Evolutionary conservation across 1,284 basidiomycete genomes (phyloP), one percentile per base, ranked within the genome.

Genomic region (Ganoderma meredithae): DNA sequence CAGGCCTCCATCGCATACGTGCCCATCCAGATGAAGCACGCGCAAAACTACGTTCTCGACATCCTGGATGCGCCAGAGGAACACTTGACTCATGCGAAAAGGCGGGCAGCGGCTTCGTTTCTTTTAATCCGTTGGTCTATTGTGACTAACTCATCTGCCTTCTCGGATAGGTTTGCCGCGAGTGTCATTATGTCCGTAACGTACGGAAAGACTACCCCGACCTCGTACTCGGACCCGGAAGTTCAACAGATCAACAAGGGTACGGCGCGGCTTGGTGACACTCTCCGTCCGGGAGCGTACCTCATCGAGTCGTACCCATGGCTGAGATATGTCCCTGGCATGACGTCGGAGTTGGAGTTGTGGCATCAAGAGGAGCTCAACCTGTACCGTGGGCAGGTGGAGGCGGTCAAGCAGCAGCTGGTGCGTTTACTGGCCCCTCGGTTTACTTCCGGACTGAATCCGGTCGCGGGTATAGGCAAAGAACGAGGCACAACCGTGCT

Each of bases 161-260:
- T n/a, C 33, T 25, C 15, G 1, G 17, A 3, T 69, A 91, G 90
- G 40, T 92, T 88, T 71, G 86, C 89, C 0, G 86, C 89, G 0
- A 86, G 85, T 0, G 84, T 91, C 0, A 88, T 91, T 2, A 83
- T 92, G 78, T 83, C 85, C 2, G 81, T 92, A 59, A 87, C 90
- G 8, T 92, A 92, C 70, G 91, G 90, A 0, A 89, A 88, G 68
- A 79, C 83, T 41, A 81, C 69, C 74, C 85, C 63, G 10, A 84
- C 84, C 49, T 82, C 78, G 0, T 86, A 84, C 68, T 80, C 85
- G 3, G 90, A 91, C 71, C 86, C 85, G 0, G 88, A 90, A 43
- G 83, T 93, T 1, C 68, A 78, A 19, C 81, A 83, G 22, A 84
- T 92, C 52, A 86, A 85, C 62, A 79, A 82, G 15, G 83, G 81